Evolutionary conservation across 768 basidiomycete species (phyloP).

Genomic region (Leccinum rimulosum): DNA sequence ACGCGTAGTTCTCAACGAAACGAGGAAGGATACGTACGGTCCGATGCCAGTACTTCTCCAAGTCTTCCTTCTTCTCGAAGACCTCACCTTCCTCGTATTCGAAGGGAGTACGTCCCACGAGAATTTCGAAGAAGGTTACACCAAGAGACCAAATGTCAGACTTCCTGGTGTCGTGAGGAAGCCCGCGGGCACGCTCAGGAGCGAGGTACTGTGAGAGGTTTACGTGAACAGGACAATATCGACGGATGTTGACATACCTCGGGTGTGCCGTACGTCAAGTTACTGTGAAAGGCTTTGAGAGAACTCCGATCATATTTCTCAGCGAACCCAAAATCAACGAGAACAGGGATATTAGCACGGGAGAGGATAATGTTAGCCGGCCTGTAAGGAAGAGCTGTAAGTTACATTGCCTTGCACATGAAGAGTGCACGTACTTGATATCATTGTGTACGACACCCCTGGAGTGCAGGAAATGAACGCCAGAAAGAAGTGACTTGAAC

Average conservation of each 20-base stretch:
- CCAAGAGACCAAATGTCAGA: conserved; percentile 86
- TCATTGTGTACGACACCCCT: conserved; percentile 90
- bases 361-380: conserved; percentile 93
- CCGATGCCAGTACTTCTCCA: conserved; percentile 84
- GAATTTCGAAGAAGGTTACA: conserved; percentile 92
- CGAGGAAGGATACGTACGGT: conserved; percentile 49
- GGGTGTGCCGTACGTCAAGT: conserved; percentile 86
- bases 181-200: conserved; percentile 85
- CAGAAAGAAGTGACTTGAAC: conserved; percentile 81
- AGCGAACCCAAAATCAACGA: conserved; percentile 97
- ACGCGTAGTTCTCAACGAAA: background rate
- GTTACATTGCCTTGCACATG: background rate
- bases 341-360: conserved; percentile 71
- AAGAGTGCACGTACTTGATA: conserved; percentile 65
- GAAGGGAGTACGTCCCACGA: conserved; percentile 90
- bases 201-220: conserved; percentile 70
- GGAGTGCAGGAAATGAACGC: conserved; percentile 78
- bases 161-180: conserved; percentile 91
- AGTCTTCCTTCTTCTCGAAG: conserved; percentile 72
- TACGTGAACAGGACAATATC: background rate
- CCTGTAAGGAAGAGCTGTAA: conserved; percentile 36
- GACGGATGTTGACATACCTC: conserved; percentile 51
- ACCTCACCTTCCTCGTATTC: conserved; percentile 78
- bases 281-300: conserved; percentile 72
- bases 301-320: conserved; percentile 73